Base-by-base conservation (phyloP, 1,284 basidiomycete genomes). In the Melampsora larici-populina region DNA sequence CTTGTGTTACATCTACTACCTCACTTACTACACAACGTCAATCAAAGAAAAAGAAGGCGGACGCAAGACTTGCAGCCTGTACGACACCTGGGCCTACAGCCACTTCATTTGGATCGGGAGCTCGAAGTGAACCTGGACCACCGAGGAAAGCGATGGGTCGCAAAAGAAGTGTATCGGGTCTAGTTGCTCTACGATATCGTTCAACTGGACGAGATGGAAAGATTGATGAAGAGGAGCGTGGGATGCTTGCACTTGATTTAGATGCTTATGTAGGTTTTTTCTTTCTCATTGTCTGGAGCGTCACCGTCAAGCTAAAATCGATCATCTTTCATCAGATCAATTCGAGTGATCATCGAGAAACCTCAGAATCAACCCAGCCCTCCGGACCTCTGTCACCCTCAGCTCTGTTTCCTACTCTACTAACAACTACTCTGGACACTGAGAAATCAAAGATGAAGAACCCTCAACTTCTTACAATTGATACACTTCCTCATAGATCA, bases 351-450 rank as follows among this genome's bases (percentile, higher is more conserved):
- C 29, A 43, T 21, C 60, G 64, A 33, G 64, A 55, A 55, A 15
- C 17, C 17, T 55, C 51, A 55, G 17, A 18, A 5, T 21, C 51
- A 55, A 55, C 17, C 17, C 17, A 55, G 24, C 24, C 51, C 4
- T 55, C 65, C 33, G 21, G 64, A 21, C 58, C 72, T 17, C 43
- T 67, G 3, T 62, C 62, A 3, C 72, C 72, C 17, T 51, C 64
- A 11, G 72, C 72, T 3, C 63, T 74, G 1, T 74, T 74, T 55
- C 72, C 72, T 21, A 74, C 72, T 4, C 70, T 72, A 2, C 26
- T 11, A 36, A 33, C 8, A 1, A 17, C 29, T 13, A 24, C 51
- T 26, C 5, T 4, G 17, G 40, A 46, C 7, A 4, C 9, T 46
- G 26, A 36, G 21, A 15, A 24, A 11, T 13, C 26, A 15, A 46